A percentile compares a stretch with the other conserved stretches of the same genome.
These are phyloP conservation scores for Eutypa lata DNA, from an alignment of 2,329 filamentous ascomycete species.

Conservation along the genomic window DNA sequence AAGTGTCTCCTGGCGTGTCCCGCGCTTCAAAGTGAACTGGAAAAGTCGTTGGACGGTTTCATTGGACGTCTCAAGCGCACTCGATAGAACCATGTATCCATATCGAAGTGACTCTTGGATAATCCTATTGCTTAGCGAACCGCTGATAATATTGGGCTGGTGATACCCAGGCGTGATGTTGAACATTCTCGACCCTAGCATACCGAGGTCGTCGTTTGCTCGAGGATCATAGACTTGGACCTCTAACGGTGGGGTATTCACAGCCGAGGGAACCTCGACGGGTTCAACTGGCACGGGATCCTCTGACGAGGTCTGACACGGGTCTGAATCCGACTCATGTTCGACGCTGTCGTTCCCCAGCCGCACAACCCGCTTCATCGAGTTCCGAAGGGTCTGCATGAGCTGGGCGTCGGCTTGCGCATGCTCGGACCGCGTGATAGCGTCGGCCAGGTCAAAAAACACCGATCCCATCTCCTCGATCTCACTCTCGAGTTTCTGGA, in stretches of 20 bases:
- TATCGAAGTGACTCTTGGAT: background rate
- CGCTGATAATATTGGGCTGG: background rate
- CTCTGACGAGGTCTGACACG: too few relatives aligned
- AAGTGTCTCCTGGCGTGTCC: background rate
- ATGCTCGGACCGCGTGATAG: background rate
- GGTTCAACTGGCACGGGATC: too few relatives aligned
- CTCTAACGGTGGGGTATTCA: background rate
- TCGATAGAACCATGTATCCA: background rate
- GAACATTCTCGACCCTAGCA: background rate
- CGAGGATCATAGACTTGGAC: background rate
- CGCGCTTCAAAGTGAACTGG: background rate
- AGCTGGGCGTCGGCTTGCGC: background rate
- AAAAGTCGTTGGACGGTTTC: background rate
- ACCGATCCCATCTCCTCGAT: background rate
- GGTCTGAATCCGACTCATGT: too few relatives aligned
- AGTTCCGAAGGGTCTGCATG: background rate
- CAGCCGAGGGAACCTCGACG: too few relatives aligned
- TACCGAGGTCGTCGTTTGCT: background rate
- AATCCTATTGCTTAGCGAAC: background rate
- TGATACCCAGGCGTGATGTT: background rate
- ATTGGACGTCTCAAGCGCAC: background rate
- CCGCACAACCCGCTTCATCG: background rate
- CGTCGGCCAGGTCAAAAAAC: background rate
- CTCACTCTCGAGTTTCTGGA: background rate
- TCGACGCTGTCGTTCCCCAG: background rate